Evolutionary conservation across 169 alveolate species (phyloP).

Genomic region (Eimeria necatrix): DNA sequence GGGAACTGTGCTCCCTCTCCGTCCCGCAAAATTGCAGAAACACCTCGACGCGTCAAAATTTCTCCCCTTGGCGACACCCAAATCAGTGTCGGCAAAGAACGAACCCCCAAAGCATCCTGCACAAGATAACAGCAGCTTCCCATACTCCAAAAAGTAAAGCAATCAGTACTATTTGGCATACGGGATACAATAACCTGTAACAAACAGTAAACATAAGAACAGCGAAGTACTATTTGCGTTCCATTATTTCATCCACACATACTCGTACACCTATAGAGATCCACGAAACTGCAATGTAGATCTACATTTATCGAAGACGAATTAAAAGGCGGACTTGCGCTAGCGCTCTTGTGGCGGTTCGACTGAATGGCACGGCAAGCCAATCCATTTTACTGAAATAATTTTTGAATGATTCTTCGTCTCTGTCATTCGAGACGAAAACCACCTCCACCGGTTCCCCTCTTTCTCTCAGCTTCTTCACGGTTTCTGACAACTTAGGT

Average conservation of each 20-base stretch:
- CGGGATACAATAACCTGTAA: background rate
- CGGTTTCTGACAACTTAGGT: slow-evolving; percentile 87
- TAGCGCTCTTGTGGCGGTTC: slow-evolving; percentile 53
- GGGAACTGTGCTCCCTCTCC: slow-evolving; percentile 34
- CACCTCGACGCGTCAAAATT: slow-evolving; percentile 57
- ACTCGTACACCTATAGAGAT: too few relatives aligned
- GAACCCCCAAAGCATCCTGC: slow-evolving; percentile 44
- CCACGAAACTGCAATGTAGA: too few relatives aligned
- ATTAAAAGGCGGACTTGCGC: slow-evolving; percentile 23
- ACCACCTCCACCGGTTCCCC: slow-evolving; percentile 84
- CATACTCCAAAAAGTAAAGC: too few relatives aligned
- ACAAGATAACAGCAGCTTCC: background rate
- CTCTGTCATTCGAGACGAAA: slow-evolving; percentile 86
- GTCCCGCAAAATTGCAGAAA: background rate
- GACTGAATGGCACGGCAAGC: slow-evolving; percentile 89
- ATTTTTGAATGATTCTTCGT: slow-evolving; percentile 85
- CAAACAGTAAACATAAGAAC: background rate
- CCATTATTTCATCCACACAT: background rate
- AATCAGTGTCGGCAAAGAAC: slow-evolving; percentile 69
- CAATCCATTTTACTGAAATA: slow-evolving; percentile 86
- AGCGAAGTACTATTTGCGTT: background rate
- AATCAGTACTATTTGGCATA: too few relatives aligned
- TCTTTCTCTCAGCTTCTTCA: slow-evolving; percentile 81
- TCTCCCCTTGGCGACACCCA: slow-evolving; percentile 55
- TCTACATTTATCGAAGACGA: background rate